Evolutionary conservation across 2,329 filamentous ascomycete species (phyloP), one percentile per base, ranked within the genome.

Genomic region (Hortaea werneckii): DNA sequence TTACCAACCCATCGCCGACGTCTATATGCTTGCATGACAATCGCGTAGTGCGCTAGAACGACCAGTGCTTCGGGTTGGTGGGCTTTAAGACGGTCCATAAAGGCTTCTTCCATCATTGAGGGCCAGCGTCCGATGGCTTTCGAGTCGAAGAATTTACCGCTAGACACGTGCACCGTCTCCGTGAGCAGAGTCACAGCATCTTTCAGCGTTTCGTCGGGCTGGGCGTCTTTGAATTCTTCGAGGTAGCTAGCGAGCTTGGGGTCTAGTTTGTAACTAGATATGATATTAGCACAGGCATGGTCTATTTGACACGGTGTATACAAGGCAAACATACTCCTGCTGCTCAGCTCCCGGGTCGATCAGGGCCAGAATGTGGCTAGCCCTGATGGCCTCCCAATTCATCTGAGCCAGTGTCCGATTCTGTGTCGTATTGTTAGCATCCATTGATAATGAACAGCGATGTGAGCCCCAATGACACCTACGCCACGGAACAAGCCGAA

Each of bases 401-500:
- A 12, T 37, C 32, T 28, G 32, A 5, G 44, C 47, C 9, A 60
- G 44, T 5, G 52, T 45, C 9, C 47, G 51, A 5, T 35, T 35
- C 32, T 35, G 32, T 9, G n/a, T 9, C n/a, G n/a, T n/a, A 9
- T 35, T 4, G 4, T 35, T 35, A 35, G 32, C 8, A 20, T 20
- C 20, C 2, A 20, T 20, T 20, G 20, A 20, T 20, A 2, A 20
- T 20, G 20, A 20, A 4, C 20, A 2, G 20, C 4, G 20, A 20
- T 20, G 20, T 20, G 4, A 4, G 4, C 20, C 4, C 20, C 4
- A 4, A 4, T 20, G 20, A 20, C 32, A 35, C 32, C 4, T n/a
- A 54, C 53, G 2, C 56, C 58, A 12, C 55, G 45, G 34, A 55
- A 53, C 9, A 60, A 37, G 5, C 49, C 52, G 43, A 59, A 57